Conservation (phyloP, 192 early-diverging fungal genomes). For the Funneliformis mosseae region DNA sequence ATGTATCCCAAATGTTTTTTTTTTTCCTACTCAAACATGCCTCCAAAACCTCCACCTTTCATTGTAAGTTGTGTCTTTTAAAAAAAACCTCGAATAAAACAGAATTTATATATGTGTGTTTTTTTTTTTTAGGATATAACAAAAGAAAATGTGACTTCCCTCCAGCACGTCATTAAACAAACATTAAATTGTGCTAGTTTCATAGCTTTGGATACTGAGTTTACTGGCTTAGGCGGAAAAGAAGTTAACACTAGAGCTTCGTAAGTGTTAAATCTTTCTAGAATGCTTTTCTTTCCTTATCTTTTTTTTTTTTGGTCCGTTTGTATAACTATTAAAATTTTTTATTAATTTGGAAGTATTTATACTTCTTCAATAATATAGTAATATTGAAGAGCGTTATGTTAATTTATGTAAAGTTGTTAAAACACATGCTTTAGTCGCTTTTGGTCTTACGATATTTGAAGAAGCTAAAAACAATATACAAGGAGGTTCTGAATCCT, state of each 20-base stretch:
- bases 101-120: not conserved
- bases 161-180: slow-evolving; percentile 50
- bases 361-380: slow-evolving; percentile 31
- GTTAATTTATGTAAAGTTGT: slow-evolving; percentile 70
- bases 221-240: slow-evolving; percentile 75
- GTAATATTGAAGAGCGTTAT: slow-evolving; percentile 85
- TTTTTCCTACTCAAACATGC: not conserved
- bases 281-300: slow-evolving; percentile 33
- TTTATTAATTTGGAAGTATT: slow-evolving; percentile 25
- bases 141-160: slow-evolving; percentile 56
- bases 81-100: not conserved
- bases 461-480: slow-evolving; percentile 25
- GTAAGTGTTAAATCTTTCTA: slow-evolving; percentile 33
- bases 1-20: too few species aligned
- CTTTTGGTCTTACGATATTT: slow-evolving; percentile 82
- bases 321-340: slow-evolving; percentile 37
- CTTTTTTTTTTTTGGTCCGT: slow-evolving; percentile 41
- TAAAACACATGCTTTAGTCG: slow-evolving; percentile 74
- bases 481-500: not conserved
- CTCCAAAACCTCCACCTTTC: not conserved
- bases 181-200: slow-evolving; percentile 62
- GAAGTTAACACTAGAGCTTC: slow-evolving; percentile 39
- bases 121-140: slow-evolving; percentile 62
- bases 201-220: slow-evolving; percentile 89
- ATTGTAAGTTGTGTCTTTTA: not conserved